Base-by-base conservation (phyloP, 2,329 filamentous ascomycete genomes). In the Neoscytalidium dimidiatum region DNA sequence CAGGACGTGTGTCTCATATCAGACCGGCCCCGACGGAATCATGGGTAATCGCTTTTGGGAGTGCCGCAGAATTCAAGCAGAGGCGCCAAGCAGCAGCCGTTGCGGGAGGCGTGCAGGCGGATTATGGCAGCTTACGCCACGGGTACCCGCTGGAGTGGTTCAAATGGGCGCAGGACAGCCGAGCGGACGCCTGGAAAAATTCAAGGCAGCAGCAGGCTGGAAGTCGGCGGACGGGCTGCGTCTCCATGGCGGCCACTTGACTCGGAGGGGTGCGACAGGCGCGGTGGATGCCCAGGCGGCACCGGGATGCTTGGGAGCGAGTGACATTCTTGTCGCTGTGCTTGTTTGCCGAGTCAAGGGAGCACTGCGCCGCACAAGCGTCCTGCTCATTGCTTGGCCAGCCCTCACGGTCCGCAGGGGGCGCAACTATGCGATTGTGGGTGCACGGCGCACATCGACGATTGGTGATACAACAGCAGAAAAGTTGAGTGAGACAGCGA, bases 261-360 rank as follows among this genome's bases (percentile, higher is more conserved):
- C 49, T 52, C 29, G 49, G 17, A 14, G 28, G 9, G 49, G 28
- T 52, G 29, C 8, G 49, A 33, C 13, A 33, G 49, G 49, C 31
- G 49, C 17, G 28, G 11, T 29, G 48, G 6, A n/a, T n/a, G 17
- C 8, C 43, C 8, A 28, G 13, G 13, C 23, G 33, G 23, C 17
- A 17, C 21, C 23, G 17, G 48, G 29, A 35, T 53, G 49, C 49
- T 35, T 35, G n/a, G 29, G 17, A 19, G 8, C 13, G 28, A 35
- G 17, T n/a, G 29, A 26, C 46, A 31, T 7, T 23, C n/a, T 46
- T 46, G 43, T 23, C 28, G 48, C 48, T 19, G 43, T 49, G 51
- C 51, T 56, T 56, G 51, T 56, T 56, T 56, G 31, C 51, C 51
- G 51, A 56, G 51, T 38, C 31, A 33, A 35, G 51, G 51, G 31